Conservation (phyloP, 2,329 filamentous ascomycete genomes). For the Talaromyces rugulosus region DNA sequence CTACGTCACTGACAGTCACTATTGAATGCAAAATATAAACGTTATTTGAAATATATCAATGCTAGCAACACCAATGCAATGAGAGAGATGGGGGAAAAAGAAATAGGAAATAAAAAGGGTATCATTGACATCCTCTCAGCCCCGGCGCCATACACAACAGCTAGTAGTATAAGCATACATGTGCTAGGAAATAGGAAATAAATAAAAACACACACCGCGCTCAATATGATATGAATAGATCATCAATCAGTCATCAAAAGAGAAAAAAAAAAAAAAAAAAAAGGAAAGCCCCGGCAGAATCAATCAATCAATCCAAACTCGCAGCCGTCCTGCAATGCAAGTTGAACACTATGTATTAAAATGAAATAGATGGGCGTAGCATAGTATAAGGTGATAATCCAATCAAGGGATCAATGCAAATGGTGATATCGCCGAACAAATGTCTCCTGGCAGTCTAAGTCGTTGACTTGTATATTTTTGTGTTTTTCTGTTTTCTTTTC, state of each 20-base stretch:
- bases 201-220: not conserved
- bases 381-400: not conserved
- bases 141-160: not conserved
- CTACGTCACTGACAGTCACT: not conserved
- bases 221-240: not conserved
- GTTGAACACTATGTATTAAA: not conserved
- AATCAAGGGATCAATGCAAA: not conserved
- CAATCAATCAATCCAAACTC: not conserved
- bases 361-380: not conserved
- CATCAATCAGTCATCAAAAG: not conserved
- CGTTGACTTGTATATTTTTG: not conserved
- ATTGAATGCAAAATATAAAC: not conserved
- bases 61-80: not conserved
- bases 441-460: not conserved
- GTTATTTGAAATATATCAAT: not conserved
- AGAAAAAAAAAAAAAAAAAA: not conserved
- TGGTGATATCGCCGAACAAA: not conserved
- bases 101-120: not conserved
- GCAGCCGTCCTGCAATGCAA: constrained; percentile 1
- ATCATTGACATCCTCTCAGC: constrained; percentile 3
- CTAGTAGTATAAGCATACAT: not conserved
- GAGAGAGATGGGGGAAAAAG: not conserved
- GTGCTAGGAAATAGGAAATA: not conserved
- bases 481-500: not conserved
- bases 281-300: not conserved